Evolutionary conservation across 2,329 filamentous ascomycete genomes (phyloP).

Genomic region (Colletotrichum tabaci): DNA sequence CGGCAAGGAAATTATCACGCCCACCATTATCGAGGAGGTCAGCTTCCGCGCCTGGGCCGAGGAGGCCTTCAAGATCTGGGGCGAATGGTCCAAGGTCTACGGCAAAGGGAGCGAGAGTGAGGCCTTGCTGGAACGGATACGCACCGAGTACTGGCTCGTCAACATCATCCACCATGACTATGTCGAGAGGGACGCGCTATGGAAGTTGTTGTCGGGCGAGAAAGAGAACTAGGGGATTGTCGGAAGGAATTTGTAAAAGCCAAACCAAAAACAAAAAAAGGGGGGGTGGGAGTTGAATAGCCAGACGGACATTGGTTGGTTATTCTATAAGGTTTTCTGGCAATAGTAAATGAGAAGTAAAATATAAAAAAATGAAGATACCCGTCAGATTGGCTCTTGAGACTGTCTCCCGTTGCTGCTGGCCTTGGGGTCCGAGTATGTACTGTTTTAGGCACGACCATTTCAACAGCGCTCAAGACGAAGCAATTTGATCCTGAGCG

Average conservation of each 20-base stretch:
- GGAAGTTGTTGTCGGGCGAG: conserved; percentile 73
- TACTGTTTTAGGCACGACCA: background rate
- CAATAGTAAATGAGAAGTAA: conserved; percentile 6
- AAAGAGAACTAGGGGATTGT: conserved; percentile 12
- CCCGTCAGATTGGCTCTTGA: conserved; percentile 8
- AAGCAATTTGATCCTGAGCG: background rate
- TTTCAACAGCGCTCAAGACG: background rate
- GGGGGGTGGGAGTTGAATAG: background rate
- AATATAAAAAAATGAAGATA: conserved; percentile 26
- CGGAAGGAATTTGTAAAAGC: background rate
- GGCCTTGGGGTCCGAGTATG: background rate
- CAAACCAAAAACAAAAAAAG: background rate
- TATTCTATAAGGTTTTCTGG: background rate
- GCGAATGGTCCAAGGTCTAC: conserved; percentile 93
- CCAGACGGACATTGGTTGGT: background rate
- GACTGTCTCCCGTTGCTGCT: background rate
- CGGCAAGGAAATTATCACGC: conserved; percentile 95
- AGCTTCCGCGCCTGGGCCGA: conserved; percentile 95
- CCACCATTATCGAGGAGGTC: conserved; percentile 96
- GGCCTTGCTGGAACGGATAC: conserved; percentile 77
- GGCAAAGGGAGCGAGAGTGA: conserved; percentile 80
- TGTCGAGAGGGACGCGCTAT: conserved; percentile 79
- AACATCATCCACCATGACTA: conserved; percentile 91
- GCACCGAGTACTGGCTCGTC: conserved; percentile 86
- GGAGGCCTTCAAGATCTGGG: conserved; percentile 96